Conservation (phyloP, 1,139 yeast genomes). For the Yamadazyma blattariae region DNA sequence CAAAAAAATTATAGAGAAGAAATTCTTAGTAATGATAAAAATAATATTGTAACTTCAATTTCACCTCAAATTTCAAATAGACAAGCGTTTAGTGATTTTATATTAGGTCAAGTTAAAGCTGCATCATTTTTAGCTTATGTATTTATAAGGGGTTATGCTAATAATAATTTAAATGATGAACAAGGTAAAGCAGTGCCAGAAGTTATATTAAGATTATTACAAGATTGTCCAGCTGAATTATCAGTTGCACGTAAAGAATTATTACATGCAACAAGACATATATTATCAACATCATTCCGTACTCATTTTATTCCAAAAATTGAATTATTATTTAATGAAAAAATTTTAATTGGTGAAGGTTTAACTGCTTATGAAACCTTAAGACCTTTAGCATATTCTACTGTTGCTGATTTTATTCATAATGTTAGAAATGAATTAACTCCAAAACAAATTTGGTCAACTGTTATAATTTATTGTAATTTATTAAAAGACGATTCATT, state of each 20-base stretch:
- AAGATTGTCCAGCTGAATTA: constrained; percentile 96
- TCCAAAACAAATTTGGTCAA: constrained; percentile 82
- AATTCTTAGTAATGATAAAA: constrained; percentile 36
- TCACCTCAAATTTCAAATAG: constrained; percentile 74
- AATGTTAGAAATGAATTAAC: constrained; percentile 85
- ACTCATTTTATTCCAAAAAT: constrained; percentile 81
- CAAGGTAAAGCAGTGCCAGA: constrained; percentile 79
- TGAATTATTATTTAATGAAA: constrained; percentile 80
- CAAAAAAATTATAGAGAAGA: constrained; percentile 45
- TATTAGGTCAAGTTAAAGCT: constrained; percentile 95
- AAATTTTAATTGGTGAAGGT: constrained; percentile 88
- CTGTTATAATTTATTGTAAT: constrained; percentile 79
- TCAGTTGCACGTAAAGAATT: constrained; percentile 91
- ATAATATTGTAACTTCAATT: constrained; percentile 48
- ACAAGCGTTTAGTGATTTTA: constrained; percentile 81
- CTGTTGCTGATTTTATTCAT: constrained; percentile 94
- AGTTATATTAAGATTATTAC: constrained; percentile 76
- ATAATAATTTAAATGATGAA: constrained; percentile 57
- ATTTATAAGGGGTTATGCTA: constrained; percentile 78
- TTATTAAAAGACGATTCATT: constrained; percentile 79
- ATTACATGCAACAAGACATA: constrained; percentile 91
- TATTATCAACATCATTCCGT: constrained; percentile 84
- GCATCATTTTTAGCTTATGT: constrained; percentile 94
- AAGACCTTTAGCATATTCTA: constrained; percentile 87
- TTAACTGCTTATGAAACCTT: constrained; percentile 87